Conservation (phyloP, 257 asterid genomes). For the Eucommia ulmoides region DNA sequence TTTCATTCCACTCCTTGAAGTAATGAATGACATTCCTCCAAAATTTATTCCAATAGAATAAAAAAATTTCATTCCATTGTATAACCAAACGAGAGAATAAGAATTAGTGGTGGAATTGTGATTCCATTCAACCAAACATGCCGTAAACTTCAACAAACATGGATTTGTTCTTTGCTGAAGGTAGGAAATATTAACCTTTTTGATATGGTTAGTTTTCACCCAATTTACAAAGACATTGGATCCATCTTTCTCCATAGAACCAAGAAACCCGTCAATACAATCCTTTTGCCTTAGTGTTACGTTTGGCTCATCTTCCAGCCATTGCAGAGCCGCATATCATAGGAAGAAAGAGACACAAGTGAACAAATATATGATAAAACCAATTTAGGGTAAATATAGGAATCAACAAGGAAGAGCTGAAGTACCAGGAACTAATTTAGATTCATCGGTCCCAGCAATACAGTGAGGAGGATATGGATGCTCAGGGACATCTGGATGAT, state of each 20-base stretch:
- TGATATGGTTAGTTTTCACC: conserved; percentile 67
- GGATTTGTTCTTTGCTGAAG: too few species aligned
- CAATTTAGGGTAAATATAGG: not conserved
- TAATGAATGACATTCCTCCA: too few species aligned
- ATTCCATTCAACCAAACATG: too few species aligned
- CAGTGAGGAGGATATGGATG: conserved; percentile 96
- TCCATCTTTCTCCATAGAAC: conserved; percentile 77
- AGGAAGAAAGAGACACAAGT: conserved; percentile 5
- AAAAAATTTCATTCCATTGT: too few species aligned
- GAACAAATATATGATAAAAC: not conserved
- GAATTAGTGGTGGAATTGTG: too few species aligned
- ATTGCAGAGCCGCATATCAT: conserved; percentile 48
- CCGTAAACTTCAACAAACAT: too few species aligned
- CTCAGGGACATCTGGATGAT: conserved; percentile 82
- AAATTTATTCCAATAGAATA: too few species aligned
- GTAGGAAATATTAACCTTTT: too few species aligned
- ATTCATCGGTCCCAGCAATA: conserved; percentile 61
- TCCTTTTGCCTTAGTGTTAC: conserved; percentile 67
- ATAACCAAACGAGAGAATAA: too few species aligned
- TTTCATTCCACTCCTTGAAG: too few species aligned
- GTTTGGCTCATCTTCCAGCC: conserved; percentile 79
- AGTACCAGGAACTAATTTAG: conserved; percentile 71
- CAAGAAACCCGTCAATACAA: conserved; percentile 79
- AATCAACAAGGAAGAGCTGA: not conserved
- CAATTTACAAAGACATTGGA: conserved; percentile 73